Base-by-base conservation (phyloP, 352 stramenopile genomes). In the Phytophthora quininea region DNA sequence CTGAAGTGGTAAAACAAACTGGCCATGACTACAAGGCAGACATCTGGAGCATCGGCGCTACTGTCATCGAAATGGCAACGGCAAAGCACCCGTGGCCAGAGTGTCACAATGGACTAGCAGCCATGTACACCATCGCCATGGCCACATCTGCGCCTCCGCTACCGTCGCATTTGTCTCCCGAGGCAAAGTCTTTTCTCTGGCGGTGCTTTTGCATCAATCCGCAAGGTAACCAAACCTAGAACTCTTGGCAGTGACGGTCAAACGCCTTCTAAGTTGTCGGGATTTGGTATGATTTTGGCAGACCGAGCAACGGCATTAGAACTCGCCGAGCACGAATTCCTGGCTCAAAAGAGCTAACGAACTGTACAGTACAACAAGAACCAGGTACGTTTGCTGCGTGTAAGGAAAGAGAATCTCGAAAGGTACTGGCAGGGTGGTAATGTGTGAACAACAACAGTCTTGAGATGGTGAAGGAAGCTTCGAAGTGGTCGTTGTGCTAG, bases 31-130 rank as follows among this genome's bases (percentile, higher is more conserved):
- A 85, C 62, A 92, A 92, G 51, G 86, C 83, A 7, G 86, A 93
- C 54, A 88, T 93, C 62, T 93, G 86, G 86, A 92, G 83, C 67
- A 90, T 93, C 48, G 86, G 86, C 4, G 86, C 83, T 12, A 93
- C 86, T 0, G 82, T 91, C 11, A 84, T 93, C 58, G 86, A 93
- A 54, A 93, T 93, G 86, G 86, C 86, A 27, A 92, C 86, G n/a
- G 83, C 74, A 19, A 80, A 79, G 19, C 82, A 92, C 45, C 84
- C 84, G 15, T 92, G 84, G 84, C 84, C 84, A 14, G 46, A 74
- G 1, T 83, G 76, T 49, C 83, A 79, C 58, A 92, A 89, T 30
- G 71, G 80, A 1, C 47, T 92, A 31, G 79, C 82, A 14, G 84
- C 78, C 15, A 89, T 93, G 84, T 89, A 87, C 62, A 71, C 79